Evolutionary conservation across 2,329 filamentous ascomycete genomes (phyloP), one percentile per base, ranked within the genome.

Genomic region (Pseudogymnoascus sp.): DNA sequence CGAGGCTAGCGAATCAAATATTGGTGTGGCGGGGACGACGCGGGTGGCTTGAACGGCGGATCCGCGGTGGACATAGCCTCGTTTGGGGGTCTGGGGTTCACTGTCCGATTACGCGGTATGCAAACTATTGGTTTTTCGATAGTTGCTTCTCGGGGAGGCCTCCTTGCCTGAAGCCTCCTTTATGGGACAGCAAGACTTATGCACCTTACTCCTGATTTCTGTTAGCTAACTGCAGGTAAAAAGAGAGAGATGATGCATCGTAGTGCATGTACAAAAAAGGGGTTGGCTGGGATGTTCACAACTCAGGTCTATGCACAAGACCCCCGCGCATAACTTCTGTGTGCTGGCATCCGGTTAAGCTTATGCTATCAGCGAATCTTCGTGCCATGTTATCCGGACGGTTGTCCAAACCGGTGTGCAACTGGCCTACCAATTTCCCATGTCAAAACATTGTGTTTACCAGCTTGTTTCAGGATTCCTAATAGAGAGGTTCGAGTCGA

Each of bases 391-490:
- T 57, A 57, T 57, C 42, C 29, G 51, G 29, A 18, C n/a, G 16
- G 16, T 34, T 11, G 14, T 57, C 51, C 51, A 57, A 57, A 57
- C 26, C 6, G 16, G 29, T 26, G 4, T 16, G 7, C 23, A 14
- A 29, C 45, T 51, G 29, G 51, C 51, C 51, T 57, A 57, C 51
- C 51, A 57, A 57, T 57, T 57, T 57, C 51, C 51, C 51, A 57
- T 36, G 51, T 57, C 51, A 57, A 57, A 16, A 57, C 51, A 57
- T 14, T 34, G 29, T 57, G 29, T 57, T 57, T 57, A 57, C 29
- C 51, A 57, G 10, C 29, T 10, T 36, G 51, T 57, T 57, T 57
- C 51, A 57, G n/a, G 2, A 57, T 57, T 57, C 29, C 29, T 36
- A 57, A 57, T 57, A 18, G 29, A 18, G 29, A 34, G 8, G 29